Evolutionary conservation across 176 grass and related monocot species (phyloP), one percentile per base, ranked within the genome.

Genomic region (Elymus sibiricus): DNA sequence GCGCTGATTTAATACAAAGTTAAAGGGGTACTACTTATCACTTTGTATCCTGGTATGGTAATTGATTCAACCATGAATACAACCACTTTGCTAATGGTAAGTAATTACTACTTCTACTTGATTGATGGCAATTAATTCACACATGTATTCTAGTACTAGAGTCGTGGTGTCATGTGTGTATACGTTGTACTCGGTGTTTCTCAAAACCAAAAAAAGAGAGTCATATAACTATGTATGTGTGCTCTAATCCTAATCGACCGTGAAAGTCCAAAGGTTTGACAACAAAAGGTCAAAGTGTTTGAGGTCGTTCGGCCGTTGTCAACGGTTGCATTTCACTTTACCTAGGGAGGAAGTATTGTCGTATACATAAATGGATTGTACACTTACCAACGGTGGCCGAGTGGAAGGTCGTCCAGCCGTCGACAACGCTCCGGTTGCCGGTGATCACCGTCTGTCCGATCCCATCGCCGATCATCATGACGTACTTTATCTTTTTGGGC

Each of bases 381-480:
- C 53, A 64, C 89, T 22, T 89, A 98, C 96, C 96, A 8, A 94
- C 94, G 43, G 96, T 95, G 6, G 96, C 90, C 1, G 96, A 98
- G 72, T 89, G 79, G 79, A 98, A 98, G 73, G 96, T 98, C 6
- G 93, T 98, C 92, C 93, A 92, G 22, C 84, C 86, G 21, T 93
- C 88, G 28, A 78, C 79, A 28, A 92, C 78, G 75, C 89, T 98
- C 29, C 93, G 86, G 53, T 91, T 95, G 25, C 90, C 92, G 17
- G 96, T 95, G 86, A 98, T 88, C 28, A 98, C 90, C 19, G 93
- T 98, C 53, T 86, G 86, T 12, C 88, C 90, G 27, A 98, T 92
- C 35, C 96, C 96, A 1, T 91, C 86, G 16, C 96, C 96, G 2
- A 98, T 49, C 88, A 98, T 98, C 96, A 98, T 95, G 51, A 98